Evolutionary conservation across 495 filamentous ascomycete genomes (phyloP), one percentile per base, ranked within the genome.

Genomic region (Neurospora tetrasperma): DNA sequence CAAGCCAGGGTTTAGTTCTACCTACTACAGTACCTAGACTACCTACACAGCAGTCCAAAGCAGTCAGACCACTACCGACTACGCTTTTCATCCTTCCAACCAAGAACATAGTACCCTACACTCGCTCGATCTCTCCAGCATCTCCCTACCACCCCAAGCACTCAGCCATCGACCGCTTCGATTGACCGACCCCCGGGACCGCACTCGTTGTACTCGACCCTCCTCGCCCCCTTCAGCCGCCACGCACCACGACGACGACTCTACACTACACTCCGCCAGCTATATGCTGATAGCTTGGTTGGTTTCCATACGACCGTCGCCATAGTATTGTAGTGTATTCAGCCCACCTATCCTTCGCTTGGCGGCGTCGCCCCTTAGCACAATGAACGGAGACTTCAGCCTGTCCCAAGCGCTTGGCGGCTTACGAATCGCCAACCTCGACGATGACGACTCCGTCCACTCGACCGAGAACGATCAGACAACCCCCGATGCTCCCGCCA

Each of bases 381-480:
- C 42, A 79, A 98, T 97, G 95, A 92, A 95, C 80, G 92, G 92
- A 78, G 95, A 98, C 82, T 83, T 97, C 76, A 98, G 93, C 80
- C 89, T 99, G 70, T 96, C 96, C 71, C 92, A 94, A 82, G 92
- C 93, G 73, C 86, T 99, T 75, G 96, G 96, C 71, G 96, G 96
- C 76, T 85, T 99, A 81, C 92, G 96, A 76, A 98, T 98, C 78
- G 96, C 96, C 74, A 99, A 99, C 81, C 96, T 96, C 54, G 95
- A 98, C 85, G 90, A 96, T 81, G 87, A 88, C 69, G 89, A 91
- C 41, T 85, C 91, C 48, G 83, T 85, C 74, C 81, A 83, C 54
- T 83, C 89, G n/a, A 83, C 83, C 74, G 84, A 88, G 71, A 66
- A 66, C 54, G 68, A 73, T 27, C 78, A 76, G 69, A 74, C 78